Evolutionary conservation across 129 eudicot genomes (phyloP).

Genomic region (Chrysanthemum seticuspe): DNA sequence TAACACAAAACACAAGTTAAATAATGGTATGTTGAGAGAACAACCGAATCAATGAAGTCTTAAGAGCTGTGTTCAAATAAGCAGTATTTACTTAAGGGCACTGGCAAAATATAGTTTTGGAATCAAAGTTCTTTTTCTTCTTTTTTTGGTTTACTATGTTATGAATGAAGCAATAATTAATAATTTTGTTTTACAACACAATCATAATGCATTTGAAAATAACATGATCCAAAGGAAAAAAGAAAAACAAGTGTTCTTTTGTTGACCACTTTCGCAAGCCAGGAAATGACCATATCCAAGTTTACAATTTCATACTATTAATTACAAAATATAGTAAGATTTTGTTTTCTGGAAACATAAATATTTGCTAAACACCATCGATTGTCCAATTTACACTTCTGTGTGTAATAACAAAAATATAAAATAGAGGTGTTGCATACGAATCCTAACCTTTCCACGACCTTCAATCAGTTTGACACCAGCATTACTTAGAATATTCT

Average conservation of each 20-base stretch:
- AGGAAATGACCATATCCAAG: background rate
- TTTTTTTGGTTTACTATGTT: background rate
- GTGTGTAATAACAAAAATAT: conserved; percentile 6
- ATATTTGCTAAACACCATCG: background rate
- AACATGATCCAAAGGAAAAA: background rate
- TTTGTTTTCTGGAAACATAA: conserved; percentile 6
- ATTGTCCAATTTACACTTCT: background rate
- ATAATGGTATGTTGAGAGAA: background rate
- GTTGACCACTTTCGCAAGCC: too few species aligned
- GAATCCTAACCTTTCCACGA: conserved; percentile 88
- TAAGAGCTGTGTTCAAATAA: background rate
- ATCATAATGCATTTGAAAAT: conserved; percentile 1
- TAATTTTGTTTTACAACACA: background rate
- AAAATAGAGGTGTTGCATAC: background rate
- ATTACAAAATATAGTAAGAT: background rate
- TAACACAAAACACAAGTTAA: conserved; percentile 11
- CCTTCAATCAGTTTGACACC: conserved; percentile 89
- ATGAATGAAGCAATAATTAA: background rate
- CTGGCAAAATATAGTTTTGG: too few species aligned
- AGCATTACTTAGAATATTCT: conserved; percentile 79
- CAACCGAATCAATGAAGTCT: background rate
- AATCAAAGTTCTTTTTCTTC: too few species aligned
- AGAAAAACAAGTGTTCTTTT: background rate
- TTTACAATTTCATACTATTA: background rate
- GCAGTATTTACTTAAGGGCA: too few species aligned